These are phyloP conservation scores for Ogataea thermomethanolica DNA, from an alignment of 805 yeast genomes.

Conservation along the genomic window DNA sequence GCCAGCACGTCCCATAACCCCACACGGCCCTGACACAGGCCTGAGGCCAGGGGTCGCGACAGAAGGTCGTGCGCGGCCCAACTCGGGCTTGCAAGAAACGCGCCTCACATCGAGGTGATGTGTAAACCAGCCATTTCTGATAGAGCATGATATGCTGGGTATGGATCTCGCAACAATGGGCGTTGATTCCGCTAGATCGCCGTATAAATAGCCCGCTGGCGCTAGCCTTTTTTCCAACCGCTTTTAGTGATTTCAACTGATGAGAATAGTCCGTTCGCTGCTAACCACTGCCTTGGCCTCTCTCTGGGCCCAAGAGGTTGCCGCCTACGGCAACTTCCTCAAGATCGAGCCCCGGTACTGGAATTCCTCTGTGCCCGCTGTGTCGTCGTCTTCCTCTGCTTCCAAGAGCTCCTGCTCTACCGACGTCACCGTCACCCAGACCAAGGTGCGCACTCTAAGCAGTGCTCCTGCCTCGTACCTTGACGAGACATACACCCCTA, in stretches of 20 bases:
- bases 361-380: slow-evolving; percentile 15
- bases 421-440: slow-evolving; percentile 18
- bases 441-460: slow-evolving; percentile 14
- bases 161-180: background rate
- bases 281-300: slow-evolving; percentile 6
- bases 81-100: slow-evolving; percentile 7
- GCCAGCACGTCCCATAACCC: too few species aligned
- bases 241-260: background rate
- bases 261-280: slow-evolving; percentile 11
- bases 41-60: background rate
- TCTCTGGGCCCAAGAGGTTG: slow-evolving; percentile 6
- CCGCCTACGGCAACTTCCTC: slow-evolving; percentile 11
- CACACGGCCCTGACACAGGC: background rate
- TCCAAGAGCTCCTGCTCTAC: slow-evolving; percentile 15
- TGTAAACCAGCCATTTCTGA: slow-evolving; percentile 18
- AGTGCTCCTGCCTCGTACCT: slow-evolving; percentile 9
- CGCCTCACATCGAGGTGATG: slow-evolving; percentile 9
- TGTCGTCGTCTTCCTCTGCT: too few species aligned
- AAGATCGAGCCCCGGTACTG: slow-evolving; percentile 17
- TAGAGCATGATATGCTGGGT: background rate
- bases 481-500: slow-evolving; percentile 19
- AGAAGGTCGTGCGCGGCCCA: slow-evolving; percentile 14
- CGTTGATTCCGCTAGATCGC: slow-evolving; percentile 4
- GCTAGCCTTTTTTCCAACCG: background rate
- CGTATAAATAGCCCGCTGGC: slow-evolving; percentile 3